Conservation (phyloP, 331 rosid species). For the Rosa hybrid region DNA sequence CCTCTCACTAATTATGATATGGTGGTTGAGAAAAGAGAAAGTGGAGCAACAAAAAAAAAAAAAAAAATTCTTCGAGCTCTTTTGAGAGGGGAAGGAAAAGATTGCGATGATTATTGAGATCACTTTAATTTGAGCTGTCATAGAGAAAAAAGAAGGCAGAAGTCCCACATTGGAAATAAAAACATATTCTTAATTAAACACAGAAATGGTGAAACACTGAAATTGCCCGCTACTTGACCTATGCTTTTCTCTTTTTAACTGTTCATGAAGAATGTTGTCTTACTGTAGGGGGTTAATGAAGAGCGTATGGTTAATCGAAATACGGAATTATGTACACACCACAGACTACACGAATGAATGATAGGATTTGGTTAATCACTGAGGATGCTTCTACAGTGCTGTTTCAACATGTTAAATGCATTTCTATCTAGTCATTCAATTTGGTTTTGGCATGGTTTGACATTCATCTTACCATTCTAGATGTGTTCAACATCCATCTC, state of each 20-base stretch:
- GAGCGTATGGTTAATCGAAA: too few species aligned
- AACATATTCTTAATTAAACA: neutral
- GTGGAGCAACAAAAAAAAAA: neutral
- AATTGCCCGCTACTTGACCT: neutral
- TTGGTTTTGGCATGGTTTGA: too few species aligned
- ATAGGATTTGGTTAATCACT: too few species aligned
- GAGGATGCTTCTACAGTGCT: too few species aligned
- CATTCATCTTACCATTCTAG: too few species aligned
- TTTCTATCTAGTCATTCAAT: too few species aligned
- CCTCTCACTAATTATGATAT: neutral
- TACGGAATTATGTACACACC: too few species aligned
- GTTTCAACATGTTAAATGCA: too few species aligned
- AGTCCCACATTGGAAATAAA: neutral
- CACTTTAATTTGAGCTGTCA: constrained; percentile 43
- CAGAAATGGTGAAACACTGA: neutral
- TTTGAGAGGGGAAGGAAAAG: constrained; percentile 17
- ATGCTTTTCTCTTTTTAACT: too few species aligned
- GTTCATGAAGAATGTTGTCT: neutral
- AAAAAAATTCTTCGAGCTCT: neutral
- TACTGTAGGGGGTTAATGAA: neutral
- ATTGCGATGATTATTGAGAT: constrained; percentile 1
- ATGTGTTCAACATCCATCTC: too few species aligned
- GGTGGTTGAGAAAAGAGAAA: neutral
- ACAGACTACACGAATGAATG: too few species aligned
- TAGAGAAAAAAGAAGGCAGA: constrained; percentile 25